Percentiles rank a stretch among this genome's conserved stretches.
Conservation (phyloP, 352 stramenopile genomes). For the Globisporangium splendens region DNA sequence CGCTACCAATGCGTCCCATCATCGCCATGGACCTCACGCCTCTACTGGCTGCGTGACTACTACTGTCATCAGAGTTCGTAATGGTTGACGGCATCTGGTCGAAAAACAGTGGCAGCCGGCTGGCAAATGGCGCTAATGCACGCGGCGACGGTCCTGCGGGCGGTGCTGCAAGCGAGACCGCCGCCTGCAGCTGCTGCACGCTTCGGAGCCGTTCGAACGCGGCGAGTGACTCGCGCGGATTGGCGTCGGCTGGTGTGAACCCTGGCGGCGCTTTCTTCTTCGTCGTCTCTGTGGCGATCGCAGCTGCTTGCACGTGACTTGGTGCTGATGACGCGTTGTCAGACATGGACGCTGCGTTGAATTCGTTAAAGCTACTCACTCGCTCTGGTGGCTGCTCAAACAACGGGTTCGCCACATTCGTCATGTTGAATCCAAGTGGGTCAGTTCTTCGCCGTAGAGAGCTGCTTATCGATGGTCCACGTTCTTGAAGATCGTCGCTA, state of each 20-base stretch:
- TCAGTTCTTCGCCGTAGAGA: background rate
- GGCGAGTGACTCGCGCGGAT: constrained; percentile 38
- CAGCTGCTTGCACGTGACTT: background rate
- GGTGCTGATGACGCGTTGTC: background rate
- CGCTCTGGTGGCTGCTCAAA: background rate
- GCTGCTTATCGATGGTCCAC: background rate
- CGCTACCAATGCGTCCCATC: background rate
- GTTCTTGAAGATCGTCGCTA: background rate
- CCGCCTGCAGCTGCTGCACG: background rate
- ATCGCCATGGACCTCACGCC: background rate
- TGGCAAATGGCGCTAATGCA: constrained; percentile 6
- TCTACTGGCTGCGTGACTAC: constrained; percentile 1
- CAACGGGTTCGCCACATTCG: background rate
- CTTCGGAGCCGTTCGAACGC: constrained; percentile 43
- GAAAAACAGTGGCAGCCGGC: constrained; percentile 40
- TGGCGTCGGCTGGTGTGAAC: constrained; percentile 57
- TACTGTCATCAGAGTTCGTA: background rate
- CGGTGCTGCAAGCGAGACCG: background rate
- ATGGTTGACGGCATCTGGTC: constrained; percentile 17
- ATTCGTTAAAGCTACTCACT: background rate
- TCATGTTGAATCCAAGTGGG: background rate
- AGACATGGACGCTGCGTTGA: background rate
- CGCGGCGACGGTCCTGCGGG: background rate
- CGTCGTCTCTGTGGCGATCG: background rate
- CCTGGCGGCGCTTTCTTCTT: constrained; percentile 42